These are phyloP conservation scores for Nakazawaea pomicola DNA, from an alignment of 805 yeast genomes.

Conservation along the genomic window DNA sequence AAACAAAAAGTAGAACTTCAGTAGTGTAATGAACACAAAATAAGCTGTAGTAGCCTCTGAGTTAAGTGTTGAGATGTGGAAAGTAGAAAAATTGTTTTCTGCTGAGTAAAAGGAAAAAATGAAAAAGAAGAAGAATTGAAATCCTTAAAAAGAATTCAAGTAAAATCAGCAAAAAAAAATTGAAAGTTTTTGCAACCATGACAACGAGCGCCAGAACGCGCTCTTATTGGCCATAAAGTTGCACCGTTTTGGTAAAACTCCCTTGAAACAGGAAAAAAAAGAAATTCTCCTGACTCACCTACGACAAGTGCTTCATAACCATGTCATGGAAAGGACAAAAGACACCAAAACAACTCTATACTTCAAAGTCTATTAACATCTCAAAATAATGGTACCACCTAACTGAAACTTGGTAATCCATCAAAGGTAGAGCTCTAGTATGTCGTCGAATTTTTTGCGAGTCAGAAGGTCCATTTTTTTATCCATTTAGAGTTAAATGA, in stretches of 20 bases:
- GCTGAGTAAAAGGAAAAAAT: slow-evolving; percentile 2
- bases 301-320: slow-evolving; percentile 10
- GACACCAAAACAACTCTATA: neutral
- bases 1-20: neutral
- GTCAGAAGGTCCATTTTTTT: neutral
- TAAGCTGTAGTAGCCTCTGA: neutral
- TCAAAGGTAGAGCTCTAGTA: neutral
- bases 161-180: neutral
- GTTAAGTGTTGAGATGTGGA: too few relatives aligned
- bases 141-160: neutral
- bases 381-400: neutral
- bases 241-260: neutral
- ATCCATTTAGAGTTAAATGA: too few relatives aligned
- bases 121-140: slow-evolving; percentile 2
- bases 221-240: slow-evolving; percentile 11
- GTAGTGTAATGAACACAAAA: slow-evolving; percentile 2
- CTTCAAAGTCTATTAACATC: slow-evolving; percentile 3
- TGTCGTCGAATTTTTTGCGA: neutral
- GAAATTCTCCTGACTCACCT: neutral
- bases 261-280: neutral
- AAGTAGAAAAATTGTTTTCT: slow-evolving; percentile 4
- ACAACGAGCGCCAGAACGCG: slow-evolving; percentile 1
- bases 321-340: too few relatives aligned
- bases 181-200: neutral
- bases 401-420: slow-evolving; percentile 1